These are phyloP conservation scores for Penicillium sp. DNA, from an alignment of 2,329 filamentous ascomycete species.

Conservation along the genomic window DNA sequence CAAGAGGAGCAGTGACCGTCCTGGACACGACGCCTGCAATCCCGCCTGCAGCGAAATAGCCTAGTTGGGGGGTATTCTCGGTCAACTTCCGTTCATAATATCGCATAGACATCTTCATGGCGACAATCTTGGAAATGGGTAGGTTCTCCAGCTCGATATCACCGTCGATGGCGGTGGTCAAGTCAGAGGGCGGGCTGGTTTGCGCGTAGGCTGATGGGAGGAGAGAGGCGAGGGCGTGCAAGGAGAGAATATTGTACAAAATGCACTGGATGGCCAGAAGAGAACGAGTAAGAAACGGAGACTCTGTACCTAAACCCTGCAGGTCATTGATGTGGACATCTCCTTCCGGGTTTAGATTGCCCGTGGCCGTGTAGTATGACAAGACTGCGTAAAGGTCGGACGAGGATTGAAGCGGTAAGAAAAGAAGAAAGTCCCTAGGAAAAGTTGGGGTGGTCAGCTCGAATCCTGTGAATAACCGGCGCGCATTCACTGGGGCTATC, in stretches of 20 bases:
- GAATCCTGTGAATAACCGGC: neutral
- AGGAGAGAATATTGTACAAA: conserved; percentile 42
- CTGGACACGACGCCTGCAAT: conserved; percentile 92
- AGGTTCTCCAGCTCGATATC: conserved; percentile 48
- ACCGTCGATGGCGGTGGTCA: conserved; percentile 34
- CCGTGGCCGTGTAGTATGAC: conserved; percentile 87
- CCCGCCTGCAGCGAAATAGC: conserved; percentile 96
- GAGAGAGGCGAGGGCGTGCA: conserved; percentile 36
- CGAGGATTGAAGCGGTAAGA: conserved; percentile 69
- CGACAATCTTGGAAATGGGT: conserved; percentile 45
- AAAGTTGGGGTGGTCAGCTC: neutral
- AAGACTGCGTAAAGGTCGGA: conserved; percentile 76
- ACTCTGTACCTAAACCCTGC: conserved; percentile 83
- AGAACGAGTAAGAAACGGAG: conserved; percentile 45
- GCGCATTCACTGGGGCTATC: neutral
- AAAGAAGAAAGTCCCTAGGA: conserved; percentile 85
- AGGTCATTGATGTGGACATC: conserved; percentile 93
- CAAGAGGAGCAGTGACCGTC: conserved; percentile 92
- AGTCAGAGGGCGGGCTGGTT: conserved; percentile 29
- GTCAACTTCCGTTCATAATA: conserved; percentile 52
- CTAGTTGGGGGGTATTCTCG: conserved; percentile 60
- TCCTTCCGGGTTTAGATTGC: conserved; percentile 89
- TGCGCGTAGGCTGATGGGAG: conserved; percentile 40
- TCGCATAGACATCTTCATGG: conserved; percentile 49
- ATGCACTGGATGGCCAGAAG: conserved; percentile 37